Base-by-base conservation (phyloP, 2,329 filamentous ascomycete species). In the Colletotrichum sp. region DNA sequence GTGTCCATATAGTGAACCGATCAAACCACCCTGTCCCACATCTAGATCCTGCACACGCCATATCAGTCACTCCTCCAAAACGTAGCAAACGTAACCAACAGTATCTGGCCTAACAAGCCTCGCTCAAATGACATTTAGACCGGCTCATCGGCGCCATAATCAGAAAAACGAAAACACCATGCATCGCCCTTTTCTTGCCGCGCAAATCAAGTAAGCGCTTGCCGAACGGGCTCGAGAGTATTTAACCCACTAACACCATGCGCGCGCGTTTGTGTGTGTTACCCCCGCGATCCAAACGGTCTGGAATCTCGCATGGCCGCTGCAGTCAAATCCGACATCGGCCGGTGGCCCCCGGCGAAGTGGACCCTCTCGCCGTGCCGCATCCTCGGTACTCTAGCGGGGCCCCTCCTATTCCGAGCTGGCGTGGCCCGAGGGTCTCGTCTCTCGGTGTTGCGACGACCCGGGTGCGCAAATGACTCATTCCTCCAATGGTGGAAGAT, bases 241-340 rank as follows among this genome's bases (percentile, higher is more conserved):
- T 36, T 36, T 36, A 48, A 10, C 18, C 38, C 43, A 21, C 43
- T 7, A 48, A n/a, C 43, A 48, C 10, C n/a, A 48, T 21, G 43
- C n/a, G 38, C 18, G 18, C 12, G 18, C 5, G 38, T n/a, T 5
- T 28, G 26, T 26, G 26, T 28, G 26, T 28, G 26, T 5, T 5
- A n/a, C 0, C 18, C 55, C 55, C 55, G 13, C 24, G 21, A 34
- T 26, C 34, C 66, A 18, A 18, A 38, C 26, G 18, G 26, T 30
- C n/a, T n/a, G 32, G 36, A 38, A 24, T n/a, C 58, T 2, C 12
- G 48, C 61, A 59, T 34, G 56, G 0, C n/a, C 2, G 43, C 18
- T 48, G 43, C 43, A 13, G n/a, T 21, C 43, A 21, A 52, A 52
- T 12, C 72, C 72, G 72, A 74, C 55, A 74, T 74, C 69, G 68